These are phyloP conservation scores for Globisporangium radiosum DNA, from an alignment of 352 stramenopile species.

Conservation along the genomic window DNA sequence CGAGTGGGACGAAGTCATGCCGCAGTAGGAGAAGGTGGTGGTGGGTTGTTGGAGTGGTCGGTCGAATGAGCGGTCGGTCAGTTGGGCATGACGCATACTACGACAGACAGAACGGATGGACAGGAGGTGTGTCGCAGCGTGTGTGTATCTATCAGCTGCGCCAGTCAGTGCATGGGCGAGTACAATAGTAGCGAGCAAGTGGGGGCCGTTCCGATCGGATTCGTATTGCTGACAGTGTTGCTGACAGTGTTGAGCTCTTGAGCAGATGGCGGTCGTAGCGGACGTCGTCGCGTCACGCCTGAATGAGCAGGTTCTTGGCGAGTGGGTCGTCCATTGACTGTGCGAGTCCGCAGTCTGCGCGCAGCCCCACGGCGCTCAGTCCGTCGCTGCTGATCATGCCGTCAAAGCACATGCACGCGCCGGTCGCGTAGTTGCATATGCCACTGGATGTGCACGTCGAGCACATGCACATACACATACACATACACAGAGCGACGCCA, in stretches of 20 bases:
- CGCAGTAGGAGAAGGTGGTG: not conserved
- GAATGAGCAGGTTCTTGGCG: slow-evolving; percentile 17
- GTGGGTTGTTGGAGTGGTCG: not conserved
- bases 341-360: slow-evolving; percentile 59
- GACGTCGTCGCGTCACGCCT: not conserved
- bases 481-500: not conserved
- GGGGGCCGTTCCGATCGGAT: no score
- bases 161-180: no score
- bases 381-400: slow-evolving; percentile 67
- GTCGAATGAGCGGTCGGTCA: not conserved
- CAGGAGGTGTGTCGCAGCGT: no score
- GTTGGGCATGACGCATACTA: no score
- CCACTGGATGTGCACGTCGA: slow-evolving; percentile 20
- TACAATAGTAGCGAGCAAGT: no score
- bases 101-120: no score
- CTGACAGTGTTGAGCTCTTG: not conserved
- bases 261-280: no score
- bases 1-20: slow-evolving; percentile 77
- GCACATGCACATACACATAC: no score
- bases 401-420: slow-evolving; percentile 56
- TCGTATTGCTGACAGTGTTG: not conserved
- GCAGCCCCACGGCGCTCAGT: slow-evolving; percentile 33
- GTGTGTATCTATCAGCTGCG: no score
- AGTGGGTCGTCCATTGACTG: slow-evolving; percentile 32
- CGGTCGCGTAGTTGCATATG: slow-evolving; percentile 47